Conservation (phyloP, 2,329 filamentous ascomycete genomes). For the Colletotrichum cereale region DNA sequence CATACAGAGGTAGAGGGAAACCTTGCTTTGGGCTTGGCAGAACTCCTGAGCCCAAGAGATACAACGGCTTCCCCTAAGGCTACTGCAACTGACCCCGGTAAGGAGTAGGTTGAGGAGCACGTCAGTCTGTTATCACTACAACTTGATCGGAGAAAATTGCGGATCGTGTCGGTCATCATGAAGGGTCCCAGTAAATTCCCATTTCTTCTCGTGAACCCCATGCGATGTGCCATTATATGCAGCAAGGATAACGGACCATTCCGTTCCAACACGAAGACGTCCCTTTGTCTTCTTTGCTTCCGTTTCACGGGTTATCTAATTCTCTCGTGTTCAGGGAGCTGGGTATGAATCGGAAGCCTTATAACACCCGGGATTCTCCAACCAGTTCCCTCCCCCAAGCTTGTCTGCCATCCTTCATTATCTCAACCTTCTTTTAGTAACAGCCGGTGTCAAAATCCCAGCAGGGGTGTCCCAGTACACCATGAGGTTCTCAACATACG, state of each 20-base stretch:
- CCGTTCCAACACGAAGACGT: neutral
- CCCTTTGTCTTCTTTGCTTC: neutral
- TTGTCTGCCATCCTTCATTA: too few species aligned
- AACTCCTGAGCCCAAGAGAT: neutral
- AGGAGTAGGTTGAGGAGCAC: too few species aligned
- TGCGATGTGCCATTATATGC: neutral
- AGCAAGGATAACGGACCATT: neutral
- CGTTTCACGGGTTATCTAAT: neutral
- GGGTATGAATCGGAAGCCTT: neutral
- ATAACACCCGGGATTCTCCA: neutral
- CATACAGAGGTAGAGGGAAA: neutral
- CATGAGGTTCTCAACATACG: neutral
- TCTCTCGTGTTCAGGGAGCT: neutral
- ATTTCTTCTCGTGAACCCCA: neutral
- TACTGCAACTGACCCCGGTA: neutral
- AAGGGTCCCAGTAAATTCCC: neutral
- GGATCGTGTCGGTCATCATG: neutral
- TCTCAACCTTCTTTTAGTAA: neutral
- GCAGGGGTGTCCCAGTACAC: neutral
- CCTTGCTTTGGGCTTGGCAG: neutral
- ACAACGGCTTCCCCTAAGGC: neutral
- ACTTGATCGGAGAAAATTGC: neutral
- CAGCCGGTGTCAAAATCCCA: neutral
- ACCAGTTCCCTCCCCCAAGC: neutral
- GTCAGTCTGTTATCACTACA: neutral